Base-by-base conservation (phyloP, 2,329 filamentous ascomycete genomes). In the Fusarium sp. region DNA sequence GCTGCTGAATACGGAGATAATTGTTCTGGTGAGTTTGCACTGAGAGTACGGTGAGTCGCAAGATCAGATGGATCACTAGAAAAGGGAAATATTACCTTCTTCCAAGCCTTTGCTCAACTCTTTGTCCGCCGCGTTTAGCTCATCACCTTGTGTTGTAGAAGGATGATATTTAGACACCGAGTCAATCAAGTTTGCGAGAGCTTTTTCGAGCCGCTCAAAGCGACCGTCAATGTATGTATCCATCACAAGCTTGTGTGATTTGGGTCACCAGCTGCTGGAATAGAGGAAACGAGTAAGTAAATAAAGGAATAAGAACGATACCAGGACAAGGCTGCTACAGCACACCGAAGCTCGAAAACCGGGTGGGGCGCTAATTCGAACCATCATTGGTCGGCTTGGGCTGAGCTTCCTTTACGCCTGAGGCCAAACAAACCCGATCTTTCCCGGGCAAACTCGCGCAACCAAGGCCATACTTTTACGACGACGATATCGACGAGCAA, bases 131-230 rank as follows among this genome's bases (percentile, higher is more conserved):
- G 83, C 82, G 19, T 91, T 82, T 11, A 96, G 87, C 66, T 94
- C 90, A 56, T 86, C 82, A 7, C 90, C 91, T 24, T 89, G 87
- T 34, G 83, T 78, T 6, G 86, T 81, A 8, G 90, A 92, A 1
- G 93, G 92, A 73, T 94, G 93, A 79, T 94, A 95, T 67, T 93
- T 91, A 7, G 91, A 85, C 65, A 96, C 91, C 1, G 92, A 94
- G 76, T 94, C 91, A 70, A 94, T 89, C 32, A 96, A 83, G 26
- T 82, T 88, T 14, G 86, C 85, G 20, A 96, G 82, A 1, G 88
- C 87, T 72, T 85, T 87, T 71, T 91, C 89, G 28, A 92, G 81
- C 47, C 88, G 86, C 74, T 90, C 87, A 62, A 92, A 90, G 71
- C 86, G 87, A 44, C 74, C 76, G 65, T 91, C 87, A 8, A 92